Percentiles rank a stretch among this genome's conserved stretches.
Conservation (phyloP, 2,329 filamentous ascomycete species). For the Microcyclospora tardicrescens region DNA sequence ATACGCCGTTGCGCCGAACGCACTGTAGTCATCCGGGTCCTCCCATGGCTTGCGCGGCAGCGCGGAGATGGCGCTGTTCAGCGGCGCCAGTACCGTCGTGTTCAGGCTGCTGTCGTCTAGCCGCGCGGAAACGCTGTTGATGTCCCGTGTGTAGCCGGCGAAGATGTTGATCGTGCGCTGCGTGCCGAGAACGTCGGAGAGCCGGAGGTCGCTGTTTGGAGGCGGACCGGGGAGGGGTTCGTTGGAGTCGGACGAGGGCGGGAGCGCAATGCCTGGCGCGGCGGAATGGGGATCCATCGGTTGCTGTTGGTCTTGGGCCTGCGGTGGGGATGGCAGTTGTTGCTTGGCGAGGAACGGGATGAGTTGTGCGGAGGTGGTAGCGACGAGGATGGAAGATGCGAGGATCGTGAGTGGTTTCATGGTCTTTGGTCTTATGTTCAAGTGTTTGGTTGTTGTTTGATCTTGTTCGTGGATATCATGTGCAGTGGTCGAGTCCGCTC, state of each 20-base stretch:
- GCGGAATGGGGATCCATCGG: constrained; percentile 9
- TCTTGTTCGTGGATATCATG: too few relatives aligned
- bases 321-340: constrained; percentile 2
- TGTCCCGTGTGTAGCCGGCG: constrained; percentile 64
- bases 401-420: constrained; percentile 1
- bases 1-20: constrained; percentile 58
- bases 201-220: constrained; percentile 41
- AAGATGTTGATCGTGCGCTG: constrained; percentile 74
- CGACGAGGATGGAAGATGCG: constrained; percentile 6
- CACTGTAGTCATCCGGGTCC: constrained; percentile 57
- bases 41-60: constrained; percentile 82
- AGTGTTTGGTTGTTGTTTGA: too few relatives aligned
- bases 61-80: constrained; percentile 66
- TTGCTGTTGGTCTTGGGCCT: constrained; percentile 8
- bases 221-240: not conserved
- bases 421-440: not conserved
- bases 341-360: constrained; percentile 10
- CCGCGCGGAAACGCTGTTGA: constrained; percentile 53
- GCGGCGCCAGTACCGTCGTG: constrained; percentile 75
- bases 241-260: constrained; percentile 1
- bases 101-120: constrained; percentile 55
- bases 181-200: constrained; percentile 74
- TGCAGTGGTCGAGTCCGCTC: too few relatives aligned
- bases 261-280: constrained; percentile 14
- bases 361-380: constrained; percentile 7